These are phyloP conservation scores for Fusarium denticulatum DNA, from an alignment of 2,329 filamentous ascomycete genomes.

Conservation along the genomic window DNA sequence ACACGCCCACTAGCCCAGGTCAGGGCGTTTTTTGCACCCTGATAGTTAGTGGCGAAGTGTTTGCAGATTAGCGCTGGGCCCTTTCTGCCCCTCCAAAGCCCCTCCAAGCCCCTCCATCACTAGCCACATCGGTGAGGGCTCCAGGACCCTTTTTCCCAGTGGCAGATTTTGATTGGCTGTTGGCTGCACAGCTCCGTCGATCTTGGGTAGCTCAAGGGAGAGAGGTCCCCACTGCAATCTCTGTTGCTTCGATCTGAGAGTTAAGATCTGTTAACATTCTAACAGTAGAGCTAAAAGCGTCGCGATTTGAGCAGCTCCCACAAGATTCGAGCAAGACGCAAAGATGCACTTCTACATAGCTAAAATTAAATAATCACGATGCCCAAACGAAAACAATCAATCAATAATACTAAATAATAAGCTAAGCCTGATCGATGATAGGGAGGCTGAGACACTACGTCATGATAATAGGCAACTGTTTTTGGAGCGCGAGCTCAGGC, in stretches of 20 bases:
- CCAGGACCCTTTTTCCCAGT: not conserved
- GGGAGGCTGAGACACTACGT: not conserved
- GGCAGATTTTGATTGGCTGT: not conserved
- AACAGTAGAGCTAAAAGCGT: not conserved
- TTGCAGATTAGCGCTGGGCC: not conserved
- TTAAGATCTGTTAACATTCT: not conserved
- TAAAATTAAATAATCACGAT: accelerated
- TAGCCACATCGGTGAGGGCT: not conserved
- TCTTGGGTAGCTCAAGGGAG: not conserved
- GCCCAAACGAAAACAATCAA: not conserved
- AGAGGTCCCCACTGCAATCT: not conserved
- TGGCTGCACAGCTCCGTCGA: not conserved
- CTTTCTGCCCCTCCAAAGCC: not conserved
- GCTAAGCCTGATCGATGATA: not conserved
- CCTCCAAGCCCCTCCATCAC: not conserved
- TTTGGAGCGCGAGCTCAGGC: not conserved
- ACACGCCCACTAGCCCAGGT: not conserved
- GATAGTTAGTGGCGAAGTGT: not conserved
- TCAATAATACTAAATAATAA: not conserved
- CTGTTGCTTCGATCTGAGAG: not conserved
- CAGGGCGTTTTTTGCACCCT: not conserved
- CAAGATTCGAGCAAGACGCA: not conserved
- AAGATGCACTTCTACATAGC: not conserved
- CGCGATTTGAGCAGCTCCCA: too few species aligned
- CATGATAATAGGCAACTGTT: not conserved